Evolutionary conservation across 2,329 filamentous ascomycete species (phyloP), one percentile per base, ranked within the genome.

Genomic region (Aureobasidium pullulans): DNA sequence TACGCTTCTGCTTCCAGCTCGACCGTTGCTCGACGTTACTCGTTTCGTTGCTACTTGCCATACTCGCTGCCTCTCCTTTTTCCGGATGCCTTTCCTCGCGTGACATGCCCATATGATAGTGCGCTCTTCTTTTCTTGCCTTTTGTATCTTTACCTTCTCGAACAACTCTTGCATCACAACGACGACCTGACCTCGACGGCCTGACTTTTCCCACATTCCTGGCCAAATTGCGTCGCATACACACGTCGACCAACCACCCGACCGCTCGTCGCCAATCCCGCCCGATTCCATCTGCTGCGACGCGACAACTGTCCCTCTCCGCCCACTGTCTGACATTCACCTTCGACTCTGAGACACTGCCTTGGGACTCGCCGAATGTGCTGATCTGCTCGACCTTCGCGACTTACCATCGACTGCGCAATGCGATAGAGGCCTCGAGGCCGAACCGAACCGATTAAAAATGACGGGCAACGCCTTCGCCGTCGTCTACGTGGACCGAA

Each of bases 381-480:
- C 42, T 57, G 54, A 57, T 43, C 19, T 54, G 50, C 4, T 13
- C 54, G 40, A 37, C 16, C 13, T 10, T 57, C 19, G 54, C 43
- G 43, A 57, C 42, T 31, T 34, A 13, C n/a, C n/a, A 44, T 40
- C 54, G 54, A 32, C 43, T 57, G 54, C 54, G 42, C 54, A 57
- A 57, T 57, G 54, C 54, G 36, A 57, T 57, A 57, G 43, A 57
- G 54, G 54, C 54, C 54, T 57, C 54, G 15, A 47, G 43, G 54
- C 54, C 54, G 43, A 47, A 39, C 31, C 28, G 16, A 57, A 31
- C 13, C 43, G 54, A 57, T 9, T 46, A 43, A 57, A 16, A n/a
- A 76, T 76, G 74, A 72, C 75, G 60, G 72, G 74, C 72, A 73
- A 72, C 66, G 69, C 71, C 60, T 76, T 73, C 68, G 75, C 75